Evolutionary conservation across 495 filamentous ascomycete genomes (phyloP).

Genomic region (Trichocladium antarcticum): DNA sequence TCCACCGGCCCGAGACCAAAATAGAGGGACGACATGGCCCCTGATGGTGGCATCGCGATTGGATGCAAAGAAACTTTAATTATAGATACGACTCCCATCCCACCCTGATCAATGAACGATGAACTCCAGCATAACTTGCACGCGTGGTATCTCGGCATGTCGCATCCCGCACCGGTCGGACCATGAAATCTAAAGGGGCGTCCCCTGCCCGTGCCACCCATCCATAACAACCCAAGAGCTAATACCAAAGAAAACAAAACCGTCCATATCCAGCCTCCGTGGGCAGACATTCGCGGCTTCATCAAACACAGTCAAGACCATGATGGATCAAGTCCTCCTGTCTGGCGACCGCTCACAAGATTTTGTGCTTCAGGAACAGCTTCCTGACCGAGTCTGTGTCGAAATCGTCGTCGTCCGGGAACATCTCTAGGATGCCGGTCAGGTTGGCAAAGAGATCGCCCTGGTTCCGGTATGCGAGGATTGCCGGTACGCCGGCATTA

Average conservation of each 20-base stretch:
- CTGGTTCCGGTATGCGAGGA: constrained; percentile 73
- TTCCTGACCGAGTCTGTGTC: constrained; percentile 39
- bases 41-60: too few relatives aligned
- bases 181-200: not conserved
- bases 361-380: constrained; percentile 37
- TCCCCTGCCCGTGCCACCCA: too few relatives aligned
- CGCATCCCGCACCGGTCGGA: not conserved
- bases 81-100: too few relatives aligned
- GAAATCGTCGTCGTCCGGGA: constrained; percentile 54
- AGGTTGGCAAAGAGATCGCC: constrained; percentile 87
- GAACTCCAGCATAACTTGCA: not conserved
- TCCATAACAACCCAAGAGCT: too few relatives aligned
- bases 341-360: constrained; percentile 26
- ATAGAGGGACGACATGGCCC: too few relatives aligned
- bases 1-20: not conserved
- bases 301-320: too few relatives aligned
- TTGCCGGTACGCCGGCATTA: constrained; percentile 72
- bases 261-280: too few relatives aligned
- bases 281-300: too few relatives aligned
- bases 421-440: constrained; percentile 74
- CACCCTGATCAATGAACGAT: not conserved
- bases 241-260: too few relatives aligned
- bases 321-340: too few relatives aligned
- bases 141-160: constrained; percentile 6
- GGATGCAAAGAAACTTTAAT: not conserved